These are phyloP conservation scores for Symbiotaphrina buchneri DNA, from an alignment of 495 filamentous ascomycete species.

Conservation along the genomic window DNA sequence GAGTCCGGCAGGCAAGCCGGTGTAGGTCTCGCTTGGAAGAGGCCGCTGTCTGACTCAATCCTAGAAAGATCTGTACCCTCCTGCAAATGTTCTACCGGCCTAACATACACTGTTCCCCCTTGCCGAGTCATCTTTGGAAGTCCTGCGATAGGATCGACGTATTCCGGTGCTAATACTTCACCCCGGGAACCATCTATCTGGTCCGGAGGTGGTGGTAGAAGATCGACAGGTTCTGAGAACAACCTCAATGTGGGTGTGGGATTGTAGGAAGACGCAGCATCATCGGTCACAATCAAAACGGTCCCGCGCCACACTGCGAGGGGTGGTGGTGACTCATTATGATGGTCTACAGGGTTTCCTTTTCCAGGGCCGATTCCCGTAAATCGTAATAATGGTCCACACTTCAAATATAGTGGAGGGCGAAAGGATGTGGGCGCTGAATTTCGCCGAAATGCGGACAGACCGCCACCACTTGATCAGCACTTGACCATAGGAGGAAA, in stretches of 20 bases:
- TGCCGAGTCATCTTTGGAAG: conserved; percentile 61
- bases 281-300: conserved; percentile 81
- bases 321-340: conserved; percentile 13
- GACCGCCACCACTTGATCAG: too few relatives aligned
- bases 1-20: conserved; percentile 18
- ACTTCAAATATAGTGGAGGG: conserved; percentile 65
- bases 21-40: conserved; percentile 38
- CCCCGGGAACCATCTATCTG: conserved; percentile 37
- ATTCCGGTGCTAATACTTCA: conserved; percentile 46
- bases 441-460: conserved; percentile 2
- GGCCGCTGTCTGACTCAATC: conserved; percentile 55
- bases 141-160: conserved; percentile 75
- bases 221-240: conserved; percentile 68
- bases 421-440: conserved; percentile 38
- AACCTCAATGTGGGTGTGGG: conserved; percentile 52
- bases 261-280: conserved; percentile 63
- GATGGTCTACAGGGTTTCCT: conserved; percentile 10
- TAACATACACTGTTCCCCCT: conserved; percentile 62
- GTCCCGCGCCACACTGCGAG: conserved; percentile 72
- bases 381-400: conserved; percentile 76
- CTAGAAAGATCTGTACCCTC: conserved; percentile 50
- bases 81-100: conserved; percentile 61
- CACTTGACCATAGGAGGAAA: too few relatives aligned
- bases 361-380: conserved; percentile 40
- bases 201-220: conserved; percentile 59